phyloP scores from a whole-genome alignment of 2,329 filamentous ascomycete genomes.

The Madurella fahalii region DNA sequence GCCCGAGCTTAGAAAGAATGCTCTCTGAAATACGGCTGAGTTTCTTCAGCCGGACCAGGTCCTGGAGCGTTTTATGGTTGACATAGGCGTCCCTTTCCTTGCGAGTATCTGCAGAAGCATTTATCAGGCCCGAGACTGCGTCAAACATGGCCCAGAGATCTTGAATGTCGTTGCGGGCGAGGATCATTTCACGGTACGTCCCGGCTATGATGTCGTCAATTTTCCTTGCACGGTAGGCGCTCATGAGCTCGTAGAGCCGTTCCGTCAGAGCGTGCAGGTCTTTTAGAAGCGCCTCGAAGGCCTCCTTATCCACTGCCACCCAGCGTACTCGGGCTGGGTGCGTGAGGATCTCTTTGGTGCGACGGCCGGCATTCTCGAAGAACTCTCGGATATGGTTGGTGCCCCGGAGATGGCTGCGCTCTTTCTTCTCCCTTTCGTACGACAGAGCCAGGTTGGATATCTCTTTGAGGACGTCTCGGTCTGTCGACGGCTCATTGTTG shows the following conservation, averaged over 20 bases:
- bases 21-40: conserved; percentile 21
- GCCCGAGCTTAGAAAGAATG: conserved; percentile 19
- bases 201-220: conserved; percentile 27
- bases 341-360: conserved; percentile 25
- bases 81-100: conserved; percentile 7
- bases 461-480: conserved; percentile 20
- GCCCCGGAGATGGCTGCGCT: conserved; percentile 13
- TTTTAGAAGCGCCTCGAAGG: conserved; percentile 21
- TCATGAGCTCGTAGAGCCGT: conserved; percentile 26
- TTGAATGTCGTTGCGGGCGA: conserved; percentile 23
- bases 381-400: conserved; percentile 24
- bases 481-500: conserved; percentile 12
- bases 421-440: conserved; percentile 23
- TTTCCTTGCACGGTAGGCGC: conserved; percentile 17
- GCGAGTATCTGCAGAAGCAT: conserved; percentile 12
- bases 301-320: conserved; percentile 24
- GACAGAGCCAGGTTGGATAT: conserved; percentile 24
- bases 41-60: conserved; percentile 24
- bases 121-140: conserved; percentile 19
- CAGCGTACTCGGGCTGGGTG: conserved; percentile 25
- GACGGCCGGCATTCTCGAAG: conserved; percentile 18
- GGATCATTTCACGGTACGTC: conserved; percentile 27
- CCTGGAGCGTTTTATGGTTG: conserved; percentile 20
- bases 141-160: conserved; percentile 24
- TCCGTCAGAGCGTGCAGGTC: conserved; percentile 26